A percentile compares a stretch with the other conserved stretches of the same genome.
phyloP scores from a whole-genome alignment of 2,329 filamentous ascomycete genomes.

The Daldinia sp. region DNA sequence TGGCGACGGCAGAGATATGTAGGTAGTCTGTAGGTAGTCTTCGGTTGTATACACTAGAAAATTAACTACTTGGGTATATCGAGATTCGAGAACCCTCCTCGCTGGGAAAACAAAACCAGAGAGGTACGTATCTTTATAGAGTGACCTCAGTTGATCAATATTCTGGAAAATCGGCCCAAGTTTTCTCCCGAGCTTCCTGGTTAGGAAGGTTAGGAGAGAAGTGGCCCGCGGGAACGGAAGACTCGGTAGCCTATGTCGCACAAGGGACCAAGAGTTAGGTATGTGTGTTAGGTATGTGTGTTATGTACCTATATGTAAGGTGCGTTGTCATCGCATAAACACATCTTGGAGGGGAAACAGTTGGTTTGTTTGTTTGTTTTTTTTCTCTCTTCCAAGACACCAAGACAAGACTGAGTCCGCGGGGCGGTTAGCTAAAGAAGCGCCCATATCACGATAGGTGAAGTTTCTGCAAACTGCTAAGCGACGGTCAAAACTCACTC shows the following conservation, averaged over 20 bases:
- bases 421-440: not conserved
- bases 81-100: not conserved
- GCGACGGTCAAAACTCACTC: conserved; percentile 14
- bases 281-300: conserved; percentile 13
- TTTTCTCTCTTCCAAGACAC: no score
- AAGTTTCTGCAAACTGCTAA: conserved; percentile 11
- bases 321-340: conserved; percentile 35
- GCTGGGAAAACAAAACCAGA: not conserved
- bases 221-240: conserved; percentile 26
- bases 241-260: conserved; percentile 27
- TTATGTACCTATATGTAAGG: conserved; percentile 25
- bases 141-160: conserved; percentile 9
- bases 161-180: conserved; percentile 36
- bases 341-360: conserved; percentile 13
- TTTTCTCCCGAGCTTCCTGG: conserved; percentile 37
- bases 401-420: not conserved
- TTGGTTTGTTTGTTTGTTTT: conserved; percentile 21
- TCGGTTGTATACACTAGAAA: not conserved
- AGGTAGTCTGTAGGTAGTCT: not conserved
- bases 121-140: not conserved
- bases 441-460: not conserved
- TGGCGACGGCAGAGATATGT: not conserved
- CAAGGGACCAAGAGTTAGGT: conserved; percentile 10
- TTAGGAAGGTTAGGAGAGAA: conserved; percentile 30
- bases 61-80: not conserved